Evolutionary conservation across 2,329 filamentous ascomycete species (phyloP).

Genomic region (Fusarium clavum): DNA sequence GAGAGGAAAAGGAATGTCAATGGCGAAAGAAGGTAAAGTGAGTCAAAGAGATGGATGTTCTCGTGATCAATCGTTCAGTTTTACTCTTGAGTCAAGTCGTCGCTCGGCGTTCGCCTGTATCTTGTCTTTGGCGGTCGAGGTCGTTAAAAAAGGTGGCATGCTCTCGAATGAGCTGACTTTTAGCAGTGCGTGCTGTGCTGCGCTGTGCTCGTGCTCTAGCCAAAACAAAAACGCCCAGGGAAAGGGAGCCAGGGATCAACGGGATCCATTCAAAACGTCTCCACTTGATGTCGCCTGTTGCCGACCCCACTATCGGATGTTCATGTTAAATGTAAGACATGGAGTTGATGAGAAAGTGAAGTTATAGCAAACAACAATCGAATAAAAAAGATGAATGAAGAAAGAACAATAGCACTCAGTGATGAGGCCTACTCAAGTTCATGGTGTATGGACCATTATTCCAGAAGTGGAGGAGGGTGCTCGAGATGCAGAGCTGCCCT

Average conservation of each 20-base stretch:
- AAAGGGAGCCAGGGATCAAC: constrained; percentile 28
- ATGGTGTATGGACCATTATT: constrained; percentile 12
- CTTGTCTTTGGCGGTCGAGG: constrained; percentile 19
- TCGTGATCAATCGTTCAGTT: constrained; percentile 37
- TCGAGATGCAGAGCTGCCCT: constrained; percentile 34
- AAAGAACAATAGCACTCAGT: not conserved
- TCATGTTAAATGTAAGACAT: constrained; percentile 41
- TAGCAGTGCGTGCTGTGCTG: not conserved
- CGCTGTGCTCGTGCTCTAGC: constrained; percentile 12
- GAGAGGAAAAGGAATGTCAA: not conserved
- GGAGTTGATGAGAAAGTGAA: constrained; percentile 18
- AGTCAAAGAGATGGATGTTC: constrained; percentile 13
- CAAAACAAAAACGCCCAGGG: constrained; percentile 10
- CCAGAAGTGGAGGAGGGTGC: constrained; percentile 19
- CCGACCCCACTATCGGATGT: constrained; percentile 49
- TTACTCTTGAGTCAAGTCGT: constrained; percentile 9
- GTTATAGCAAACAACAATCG: constrained; percentile 13
- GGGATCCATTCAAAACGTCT: constrained; percentile 38
- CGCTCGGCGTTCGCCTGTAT: constrained; percentile 1
- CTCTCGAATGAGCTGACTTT: constrained; percentile 42
- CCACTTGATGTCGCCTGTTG: constrained; percentile 47
- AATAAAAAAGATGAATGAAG: not conserved
- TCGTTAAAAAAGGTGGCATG: constrained; percentile 44
- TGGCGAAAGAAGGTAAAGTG: not conserved
- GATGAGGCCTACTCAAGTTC: constrained; percentile 1